Conservation (phyloP, 1,139 yeast genomes). For the Saccharomyces hybrid region DNA sequence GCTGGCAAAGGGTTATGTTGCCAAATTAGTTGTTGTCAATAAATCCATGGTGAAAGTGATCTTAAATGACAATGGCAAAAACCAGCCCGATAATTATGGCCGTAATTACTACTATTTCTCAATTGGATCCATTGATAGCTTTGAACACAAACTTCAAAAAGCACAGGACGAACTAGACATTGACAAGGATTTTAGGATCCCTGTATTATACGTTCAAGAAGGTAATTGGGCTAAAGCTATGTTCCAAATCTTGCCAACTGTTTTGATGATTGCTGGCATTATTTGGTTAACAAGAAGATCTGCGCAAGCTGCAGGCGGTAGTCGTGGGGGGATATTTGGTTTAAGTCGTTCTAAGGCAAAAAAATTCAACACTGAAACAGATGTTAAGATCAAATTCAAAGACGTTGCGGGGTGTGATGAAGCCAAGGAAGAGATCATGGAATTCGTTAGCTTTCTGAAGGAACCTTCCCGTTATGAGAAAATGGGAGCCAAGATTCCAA, state of each 20-base stretch:
- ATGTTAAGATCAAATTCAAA: conserved; percentile 61
- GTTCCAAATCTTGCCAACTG: conserved; percentile 60
- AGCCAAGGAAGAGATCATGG: conserved; percentile 79
- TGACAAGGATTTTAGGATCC: conserved; percentile 53
- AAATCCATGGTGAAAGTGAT: conserved; percentile 58
- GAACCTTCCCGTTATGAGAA: conserved; percentile 66
- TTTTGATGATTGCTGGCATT: conserved; percentile 60
- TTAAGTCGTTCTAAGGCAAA: conserved; percentile 65
- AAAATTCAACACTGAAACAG: conserved; percentile 61
- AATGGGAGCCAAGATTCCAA: conserved; percentile 74
- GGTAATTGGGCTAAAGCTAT: conserved; percentile 50
- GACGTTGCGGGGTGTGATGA: conserved; percentile 83
- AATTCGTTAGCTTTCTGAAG: conserved; percentile 70
- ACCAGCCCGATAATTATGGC: conserved; percentile 38
- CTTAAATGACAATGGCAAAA: conserved; percentile 50
- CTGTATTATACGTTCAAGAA: conserved; percentile 55
- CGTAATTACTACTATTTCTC: conserved; percentile 49
- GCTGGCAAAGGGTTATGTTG: conserved; percentile 58
- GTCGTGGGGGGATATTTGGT: conserved; percentile 53
- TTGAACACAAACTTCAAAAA: conserved; percentile 57
- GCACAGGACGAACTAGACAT: conserved; percentile 56
- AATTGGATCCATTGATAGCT: conserved; percentile 65
- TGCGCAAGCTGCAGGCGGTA: conserved; percentile 42
- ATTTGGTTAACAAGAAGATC: conserved; percentile 60
- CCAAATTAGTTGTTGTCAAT: conserved; percentile 58